A percentile compares a stretch with the other conserved stretches of the same genome.
Conservation (phyloP, 768 basidiomycete species). For the Suillus weaverae region DNA sequence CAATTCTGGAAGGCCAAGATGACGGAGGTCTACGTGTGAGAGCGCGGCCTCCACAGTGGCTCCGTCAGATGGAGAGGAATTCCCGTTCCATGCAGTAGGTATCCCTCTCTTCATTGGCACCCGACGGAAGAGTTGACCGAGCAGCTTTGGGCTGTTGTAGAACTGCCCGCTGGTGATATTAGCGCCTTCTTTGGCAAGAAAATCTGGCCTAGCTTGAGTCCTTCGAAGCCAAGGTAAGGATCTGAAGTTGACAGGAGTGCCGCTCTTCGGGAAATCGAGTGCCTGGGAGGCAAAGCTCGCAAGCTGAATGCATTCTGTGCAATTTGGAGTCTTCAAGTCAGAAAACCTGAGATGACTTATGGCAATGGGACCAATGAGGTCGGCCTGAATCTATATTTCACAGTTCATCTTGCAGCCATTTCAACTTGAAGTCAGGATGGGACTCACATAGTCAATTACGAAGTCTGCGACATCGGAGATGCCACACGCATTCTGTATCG, state of each 20-base stretch:
- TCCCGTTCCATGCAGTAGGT: constrained; percentile 22
- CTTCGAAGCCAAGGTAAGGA: constrained; percentile 44
- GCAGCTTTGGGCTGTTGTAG: constrained; percentile 54
- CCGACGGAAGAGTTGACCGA: constrained; percentile 61
- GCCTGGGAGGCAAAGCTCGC: constrained; percentile 62
- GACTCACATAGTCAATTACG: constrained; percentile 64
- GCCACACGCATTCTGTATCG: constrained; percentile 48
- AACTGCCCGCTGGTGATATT: constrained; percentile 28
- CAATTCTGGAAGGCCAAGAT: constrained; percentile 32
- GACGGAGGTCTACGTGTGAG: constrained; percentile 19
- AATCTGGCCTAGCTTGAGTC: constrained; percentile 52
- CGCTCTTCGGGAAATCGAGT: constrained; percentile 41
- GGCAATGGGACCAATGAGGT: constrained; percentile 63
- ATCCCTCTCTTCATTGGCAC: constrained; percentile 39
- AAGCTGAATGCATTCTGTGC: constrained; percentile 55
- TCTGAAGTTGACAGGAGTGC: constrained; percentile 34
- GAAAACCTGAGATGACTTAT: constrained; percentile 66
- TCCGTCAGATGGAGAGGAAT: constrained; percentile 27
- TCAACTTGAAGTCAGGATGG: neutral
- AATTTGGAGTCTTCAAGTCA: constrained; percentile 44
- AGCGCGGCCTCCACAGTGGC: constrained; percentile 28
- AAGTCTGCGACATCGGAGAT: constrained; percentile 70
- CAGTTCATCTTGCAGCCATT: neutral
- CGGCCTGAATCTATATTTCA: constrained; percentile 1
- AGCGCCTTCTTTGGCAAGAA: constrained; percentile 62